Conservation (phyloP, 2,329 filamentous ascomycete species). For the Colletotrichum sp. region DNA sequence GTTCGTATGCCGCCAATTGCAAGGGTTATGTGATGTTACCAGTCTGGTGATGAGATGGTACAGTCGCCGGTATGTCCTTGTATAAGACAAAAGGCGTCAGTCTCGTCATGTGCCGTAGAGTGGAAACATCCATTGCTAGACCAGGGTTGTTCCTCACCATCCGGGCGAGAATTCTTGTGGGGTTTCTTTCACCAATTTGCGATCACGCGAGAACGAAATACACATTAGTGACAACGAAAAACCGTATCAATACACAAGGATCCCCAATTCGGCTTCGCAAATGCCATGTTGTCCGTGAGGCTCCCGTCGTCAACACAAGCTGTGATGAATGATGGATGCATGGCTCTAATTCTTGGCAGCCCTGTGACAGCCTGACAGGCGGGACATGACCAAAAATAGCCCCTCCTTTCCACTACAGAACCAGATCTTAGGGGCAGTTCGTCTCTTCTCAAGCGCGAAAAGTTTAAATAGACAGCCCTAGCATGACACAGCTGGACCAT, state of each 20-base stretch:
- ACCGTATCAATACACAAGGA: not conserved
- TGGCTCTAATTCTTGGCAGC: not conserved
- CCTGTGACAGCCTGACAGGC: not conserved
- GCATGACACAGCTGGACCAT: not conserved
- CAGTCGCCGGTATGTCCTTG: not conserved
- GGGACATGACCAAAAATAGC: not conserved
- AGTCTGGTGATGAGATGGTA: not conserved
- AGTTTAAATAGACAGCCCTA: not conserved
- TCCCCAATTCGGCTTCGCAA: not conserved
- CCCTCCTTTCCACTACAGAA: not conserved
- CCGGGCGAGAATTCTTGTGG: not conserved
- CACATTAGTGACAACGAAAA: not conserved
- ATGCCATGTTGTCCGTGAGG: not conserved
- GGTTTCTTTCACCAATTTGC: not conserved
- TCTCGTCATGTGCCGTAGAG: not conserved
- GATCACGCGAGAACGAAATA: not conserved
- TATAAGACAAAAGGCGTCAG: not conserved
- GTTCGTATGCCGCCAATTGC: not conserved
- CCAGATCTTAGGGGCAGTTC: not conserved
- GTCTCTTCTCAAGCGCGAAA: not conserved
- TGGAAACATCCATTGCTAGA: not conserved
- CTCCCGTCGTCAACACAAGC: not conserved
- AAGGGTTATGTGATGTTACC: not conserved
- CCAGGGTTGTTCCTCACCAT: not conserved
- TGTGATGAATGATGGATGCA: not conserved